Evolutionary conservation across 2,329 filamentous ascomycete genomes (phyloP).

Genomic region (Didymosphaeria variabile): DNA sequence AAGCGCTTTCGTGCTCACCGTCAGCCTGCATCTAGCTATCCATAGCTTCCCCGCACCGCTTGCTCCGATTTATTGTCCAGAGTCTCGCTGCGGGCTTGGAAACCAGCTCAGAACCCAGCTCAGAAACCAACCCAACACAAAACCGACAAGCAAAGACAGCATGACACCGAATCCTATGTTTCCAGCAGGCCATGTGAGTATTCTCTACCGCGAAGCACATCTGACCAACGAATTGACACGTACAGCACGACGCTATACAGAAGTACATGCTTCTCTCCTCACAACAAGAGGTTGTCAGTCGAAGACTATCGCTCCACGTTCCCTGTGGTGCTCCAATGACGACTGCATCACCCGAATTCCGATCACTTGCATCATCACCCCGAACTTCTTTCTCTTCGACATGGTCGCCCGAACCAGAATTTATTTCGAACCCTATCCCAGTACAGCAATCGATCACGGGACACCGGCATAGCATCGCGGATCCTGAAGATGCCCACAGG

Average conservation of each 20-base stretch:
- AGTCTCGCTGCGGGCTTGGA: background rate
- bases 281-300: conserved; percentile 52
- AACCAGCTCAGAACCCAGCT: too few relatives aligned
- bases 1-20: conserved; percentile 11
- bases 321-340: conserved; percentile 44
- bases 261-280: conserved; percentile 52
- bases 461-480: conserved; percentile 35
- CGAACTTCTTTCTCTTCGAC: conserved; percentile 22
- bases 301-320: conserved; percentile 49
- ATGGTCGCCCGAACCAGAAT: conserved; percentile 29
- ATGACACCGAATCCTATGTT: conserved; percentile 33
- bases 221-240: conserved; percentile 21
- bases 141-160: background rate
- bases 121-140: too few relatives aligned
- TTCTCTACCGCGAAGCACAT: background rate
- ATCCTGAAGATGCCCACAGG: conserved; percentile 54
- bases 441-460: conserved; percentile 25
- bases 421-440: conserved; percentile 35
- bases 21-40: conserved; percentile 3
- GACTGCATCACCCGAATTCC: conserved; percentile 46
- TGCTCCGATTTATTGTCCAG: background rate
- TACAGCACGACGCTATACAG: conserved; percentile 43
- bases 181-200: conserved; percentile 34
- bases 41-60: conserved; percentile 16
- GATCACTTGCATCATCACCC: conserved; percentile 47